Evolutionary conservation across 495 filamentous ascomycete species (phyloP).

Genomic region (Hypoxylon intermedium): DNA sequence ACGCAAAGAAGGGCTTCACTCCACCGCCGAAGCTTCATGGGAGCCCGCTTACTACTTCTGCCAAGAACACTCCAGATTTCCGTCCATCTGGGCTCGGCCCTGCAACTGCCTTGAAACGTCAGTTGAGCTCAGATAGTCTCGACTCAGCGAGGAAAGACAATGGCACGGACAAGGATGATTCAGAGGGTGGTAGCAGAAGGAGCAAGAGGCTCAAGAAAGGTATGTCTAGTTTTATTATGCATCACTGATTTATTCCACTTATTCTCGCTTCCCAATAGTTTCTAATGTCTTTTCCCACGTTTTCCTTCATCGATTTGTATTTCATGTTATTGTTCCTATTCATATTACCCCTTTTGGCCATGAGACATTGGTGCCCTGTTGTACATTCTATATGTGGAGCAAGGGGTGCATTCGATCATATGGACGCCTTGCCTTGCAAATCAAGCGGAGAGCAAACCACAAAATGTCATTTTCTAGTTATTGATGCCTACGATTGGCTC

Average conservation of each 20-base stretch:
- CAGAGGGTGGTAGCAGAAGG: conserved; percentile 77
- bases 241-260: not conserved
- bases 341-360: too few species aligned
- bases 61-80: conserved; percentile 67
- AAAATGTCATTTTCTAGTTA: conserved; percentile 1
- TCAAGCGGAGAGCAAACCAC: conserved; percentile 9
- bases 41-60: conserved; percentile 59
- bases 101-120: conserved; percentile 76
- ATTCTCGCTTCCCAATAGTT: too few species aligned
- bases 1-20: conserved; percentile 50
- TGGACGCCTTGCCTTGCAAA: conserved; percentile 16
- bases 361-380: not conserved
- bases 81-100: conserved; percentile 59
- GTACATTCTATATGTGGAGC: too few species aligned
- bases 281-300: not conserved
- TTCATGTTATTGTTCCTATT: not conserved
- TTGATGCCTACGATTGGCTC: conserved; percentile 33
- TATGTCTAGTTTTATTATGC: conserved; percentile 50
- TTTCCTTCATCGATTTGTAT: not conserved
- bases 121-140: conserved; percentile 76
- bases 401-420: conserved; percentile 27
- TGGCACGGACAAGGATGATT: conserved; percentile 68
- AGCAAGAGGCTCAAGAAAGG: conserved; percentile 96
- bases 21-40: conserved; percentile 55
- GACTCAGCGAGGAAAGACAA: conserved; percentile 63